Evolutionary conservation across 148 eudicot genomes (phyloP), one percentile per base, ranked within the genome.

Genomic region (Rhododendron griersonianum): DNA sequence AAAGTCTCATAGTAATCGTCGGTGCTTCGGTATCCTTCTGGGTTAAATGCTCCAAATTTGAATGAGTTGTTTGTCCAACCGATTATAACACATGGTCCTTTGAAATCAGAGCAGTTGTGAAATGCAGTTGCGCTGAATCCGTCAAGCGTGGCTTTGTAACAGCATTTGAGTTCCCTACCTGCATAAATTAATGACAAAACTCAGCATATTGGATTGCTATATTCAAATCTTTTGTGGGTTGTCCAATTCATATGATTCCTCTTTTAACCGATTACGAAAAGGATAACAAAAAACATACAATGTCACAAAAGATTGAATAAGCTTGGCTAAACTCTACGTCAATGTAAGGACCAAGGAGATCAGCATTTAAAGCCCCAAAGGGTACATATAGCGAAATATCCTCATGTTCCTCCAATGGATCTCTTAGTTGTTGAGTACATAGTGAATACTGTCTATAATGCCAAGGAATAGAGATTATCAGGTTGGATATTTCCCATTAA

Each of bases 11-110:
- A 95, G 85, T 95, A 96, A 73, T 96, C 99, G 61, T 96, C 98
- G 9, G 98, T 95, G 88, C 99, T 96, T 87, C 99, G 84, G 55
- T 96, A 96, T 83, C 99, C 99, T 89, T 97, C 99, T 9, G 99
- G 99, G 77, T 89, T 95, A 71, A 97, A 97, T 67, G 98, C 99
- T 5, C 99, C 99, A 86, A 97, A 94, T 87, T 94, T 94, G 87
- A 95, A 87, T 77, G 95, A 87, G 76, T 86, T 90, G 86, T 87
- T 88, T 84, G 98, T 97, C 93, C 92, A 93, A 83, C 95, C 98
- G 50, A 97, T 90, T 21, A 97, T 93, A 0, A 97, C 96, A 89
- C 99, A 97, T 13, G 98, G 98, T 23, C 99, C 99, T 83, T 97
- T 94, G 91, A 97, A 97, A 81, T 97, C 99, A 78, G 95, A 92